Evolutionary conservation across 129 eudicot genomes (phyloP).

Genomic region (Deinandra increscens): DNA sequence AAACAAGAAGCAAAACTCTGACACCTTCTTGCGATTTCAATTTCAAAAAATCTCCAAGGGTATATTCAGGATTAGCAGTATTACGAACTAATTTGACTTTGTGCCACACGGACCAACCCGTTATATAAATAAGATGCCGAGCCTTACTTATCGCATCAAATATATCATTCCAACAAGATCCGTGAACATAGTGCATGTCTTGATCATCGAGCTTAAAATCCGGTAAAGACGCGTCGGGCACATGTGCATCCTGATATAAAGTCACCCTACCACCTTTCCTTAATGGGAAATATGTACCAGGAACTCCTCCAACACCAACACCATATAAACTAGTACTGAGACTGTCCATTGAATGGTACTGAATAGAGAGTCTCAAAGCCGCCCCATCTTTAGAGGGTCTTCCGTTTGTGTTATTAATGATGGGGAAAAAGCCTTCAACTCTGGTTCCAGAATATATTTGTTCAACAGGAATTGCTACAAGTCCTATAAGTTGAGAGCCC

Average conservation of each 20-base stretch:
- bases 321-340: constrained; percentile 62
- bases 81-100: constrained; percentile 76
- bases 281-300: constrained; percentile 82
- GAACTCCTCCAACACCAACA: constrained; percentile 71
- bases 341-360: constrained; percentile 67
- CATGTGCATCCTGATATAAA: constrained; percentile 97
- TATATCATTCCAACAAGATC: constrained; percentile 90
- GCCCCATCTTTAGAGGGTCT: constrained; percentile 82
- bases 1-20: constrained; percentile 90
- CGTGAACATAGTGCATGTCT: constrained; percentile 73
- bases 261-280: constrained; percentile 86
- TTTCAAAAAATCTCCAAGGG: constrained; percentile 88
- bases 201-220: constrained; percentile 67
- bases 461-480: constrained; percentile 72
- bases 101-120: constrained; percentile 99
- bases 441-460: constrained; percentile 52
- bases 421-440: constrained; percentile 74
- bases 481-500: constrained; percentile 90
- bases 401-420: constrained; percentile 56
- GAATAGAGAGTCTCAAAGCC: constrained; percentile 63
- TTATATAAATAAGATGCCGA: constrained; percentile 67
- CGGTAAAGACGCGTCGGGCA: constrained; percentile 67
- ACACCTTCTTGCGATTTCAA: constrained; percentile 97
- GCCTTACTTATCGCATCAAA: constrained; percentile 92
- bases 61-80: constrained; percentile 34